A percentile compares a stretch with the other conserved stretches of the same genome.
Conservation (phyloP, 192 early-diverging fungal species). For the Funneliformis mosseae region DNA sequence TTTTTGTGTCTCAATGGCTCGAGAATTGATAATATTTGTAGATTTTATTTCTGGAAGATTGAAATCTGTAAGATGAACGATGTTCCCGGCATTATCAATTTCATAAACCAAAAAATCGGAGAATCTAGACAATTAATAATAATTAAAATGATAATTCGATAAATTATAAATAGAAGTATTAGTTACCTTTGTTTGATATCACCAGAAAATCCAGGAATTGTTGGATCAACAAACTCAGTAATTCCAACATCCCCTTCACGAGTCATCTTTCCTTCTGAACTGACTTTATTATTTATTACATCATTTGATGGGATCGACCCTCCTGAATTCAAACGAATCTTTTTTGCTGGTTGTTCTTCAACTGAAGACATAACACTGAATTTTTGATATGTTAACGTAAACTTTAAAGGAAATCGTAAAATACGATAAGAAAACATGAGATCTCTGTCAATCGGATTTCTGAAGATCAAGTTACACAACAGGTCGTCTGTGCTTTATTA, state of each 20-base stretch:
- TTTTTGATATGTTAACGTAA: not conserved
- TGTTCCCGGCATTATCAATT: conserved; percentile 69
- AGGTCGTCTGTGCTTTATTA: too few relatives aligned
- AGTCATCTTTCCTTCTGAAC: conserved; percentile 25
- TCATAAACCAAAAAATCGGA: conserved; percentile 95
- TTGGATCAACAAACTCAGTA: conserved; percentile 50
- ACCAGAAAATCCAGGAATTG: conserved; percentile 55
- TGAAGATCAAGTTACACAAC: not conserved
- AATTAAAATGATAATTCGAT: not conserved
- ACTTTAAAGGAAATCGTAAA: not conserved
- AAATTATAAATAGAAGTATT: not conserved
- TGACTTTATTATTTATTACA: not conserved
- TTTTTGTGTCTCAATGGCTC: not conserved
- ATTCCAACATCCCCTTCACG: conserved; percentile 74
- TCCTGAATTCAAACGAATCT: conserved; percentile 24
- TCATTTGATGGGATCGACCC: not conserved
- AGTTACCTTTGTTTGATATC: conserved; percentile 64
- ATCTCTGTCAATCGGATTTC: not conserved
- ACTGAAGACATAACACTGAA: not conserved
- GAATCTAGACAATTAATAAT: conserved; percentile 46
- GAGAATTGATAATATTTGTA: not conserved
- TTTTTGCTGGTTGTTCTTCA: conserved; percentile 6
- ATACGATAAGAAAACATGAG: not conserved
- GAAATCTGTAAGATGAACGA: conserved; percentile 61
- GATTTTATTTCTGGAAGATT: not conserved